Percentiles rank a stretch among this genome's conserved stretches.
phyloP scores from a whole-genome alignment of 1,139 yeast genomes.

The Taphrina flavorubra region DNA sequence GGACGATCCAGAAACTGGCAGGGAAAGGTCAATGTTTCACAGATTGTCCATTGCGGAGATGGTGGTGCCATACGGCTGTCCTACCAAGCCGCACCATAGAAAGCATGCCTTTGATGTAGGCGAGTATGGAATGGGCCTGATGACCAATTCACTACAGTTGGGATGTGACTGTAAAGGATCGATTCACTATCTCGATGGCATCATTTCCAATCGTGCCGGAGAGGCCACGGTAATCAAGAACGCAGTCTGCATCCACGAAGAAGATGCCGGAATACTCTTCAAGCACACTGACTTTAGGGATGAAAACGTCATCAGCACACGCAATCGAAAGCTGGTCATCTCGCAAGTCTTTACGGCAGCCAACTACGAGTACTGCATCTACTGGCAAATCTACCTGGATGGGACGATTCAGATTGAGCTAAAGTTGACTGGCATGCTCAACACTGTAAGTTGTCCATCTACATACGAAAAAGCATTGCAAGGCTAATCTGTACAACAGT shows the following conservation, averaged over 20 bases:
- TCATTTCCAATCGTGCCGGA: conserved; percentile 69
- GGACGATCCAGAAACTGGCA: conserved; percentile 67
- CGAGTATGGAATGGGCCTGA: conserved; percentile 85
- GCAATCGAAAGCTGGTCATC: conserved; percentile 73
- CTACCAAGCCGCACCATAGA: conserved; percentile 80
- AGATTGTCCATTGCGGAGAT: conserved; percentile 78
- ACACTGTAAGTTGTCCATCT: conserved; percentile 55
- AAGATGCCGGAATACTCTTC: conserved; percentile 77
- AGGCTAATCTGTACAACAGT: conserved; percentile 46
- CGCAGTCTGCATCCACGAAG: conserved; percentile 84
- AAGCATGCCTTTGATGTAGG: conserved; percentile 87
- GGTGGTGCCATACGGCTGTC: conserved; percentile 85
- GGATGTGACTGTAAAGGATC: conserved; percentile 89
- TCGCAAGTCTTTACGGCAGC: conserved; percentile 86
- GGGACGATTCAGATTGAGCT: conserved; percentile 80
- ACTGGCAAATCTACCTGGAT: conserved; percentile 83
- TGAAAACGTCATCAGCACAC: conserved; percentile 72
- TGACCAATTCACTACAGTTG: conserved; percentile 75
- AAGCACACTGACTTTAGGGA: conserved; percentile 87
- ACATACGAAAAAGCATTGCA: neutral
- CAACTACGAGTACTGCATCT: conserved; percentile 81
- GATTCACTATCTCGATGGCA: conserved; percentile 78
- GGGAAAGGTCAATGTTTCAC: conserved; percentile 73
- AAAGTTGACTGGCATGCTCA: conserved; percentile 79
- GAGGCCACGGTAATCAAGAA: conserved; percentile 72